Conservation (phyloP, 2,329 filamentous ascomycete species). For the Drechslerella dactyloides region DNA sequence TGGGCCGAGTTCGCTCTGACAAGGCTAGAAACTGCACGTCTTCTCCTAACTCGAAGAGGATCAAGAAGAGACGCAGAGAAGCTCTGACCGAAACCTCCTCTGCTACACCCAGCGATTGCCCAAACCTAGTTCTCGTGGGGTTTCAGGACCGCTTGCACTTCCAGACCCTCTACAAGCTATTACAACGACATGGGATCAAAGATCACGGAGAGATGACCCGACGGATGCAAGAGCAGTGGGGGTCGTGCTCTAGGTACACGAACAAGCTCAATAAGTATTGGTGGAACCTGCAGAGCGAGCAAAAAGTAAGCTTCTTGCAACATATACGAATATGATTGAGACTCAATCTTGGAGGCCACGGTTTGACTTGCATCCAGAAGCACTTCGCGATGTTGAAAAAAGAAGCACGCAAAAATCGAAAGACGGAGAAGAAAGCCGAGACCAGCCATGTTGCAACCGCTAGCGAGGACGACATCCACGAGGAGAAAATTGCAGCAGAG, state of each 20-base stretch:
- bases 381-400: slow-evolving; percentile 14
- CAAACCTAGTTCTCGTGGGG: slow-evolving; percentile 24
- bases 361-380: slow-evolving; percentile 1
- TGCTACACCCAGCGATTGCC: neutral
- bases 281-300: slow-evolving; percentile 17
- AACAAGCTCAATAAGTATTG: slow-evolving; percentile 20
- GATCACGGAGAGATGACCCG: slow-evolving; percentile 6
- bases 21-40: neutral
- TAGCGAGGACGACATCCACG: neutral
- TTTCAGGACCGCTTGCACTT: slow-evolving; percentile 14
- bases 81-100: neutral
- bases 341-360: no score
- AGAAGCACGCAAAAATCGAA: neutral
- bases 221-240: slow-evolving; percentile 24
- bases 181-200: slow-evolving; percentile 11
- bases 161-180: slow-evolving; percentile 19
- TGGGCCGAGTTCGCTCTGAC: neutral
- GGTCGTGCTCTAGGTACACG: slow-evolving; percentile 11
- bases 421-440: neutral
- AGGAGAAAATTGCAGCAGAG: neutral
- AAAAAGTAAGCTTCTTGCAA: neutral
- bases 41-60: neutral
- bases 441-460: neutral
- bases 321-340: no score
- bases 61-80: neutral